These are phyloP conservation scores for Letharia columbiana DNA, from an alignment of 495 filamentous ascomycete species.

Conservation along the genomic window DNA sequence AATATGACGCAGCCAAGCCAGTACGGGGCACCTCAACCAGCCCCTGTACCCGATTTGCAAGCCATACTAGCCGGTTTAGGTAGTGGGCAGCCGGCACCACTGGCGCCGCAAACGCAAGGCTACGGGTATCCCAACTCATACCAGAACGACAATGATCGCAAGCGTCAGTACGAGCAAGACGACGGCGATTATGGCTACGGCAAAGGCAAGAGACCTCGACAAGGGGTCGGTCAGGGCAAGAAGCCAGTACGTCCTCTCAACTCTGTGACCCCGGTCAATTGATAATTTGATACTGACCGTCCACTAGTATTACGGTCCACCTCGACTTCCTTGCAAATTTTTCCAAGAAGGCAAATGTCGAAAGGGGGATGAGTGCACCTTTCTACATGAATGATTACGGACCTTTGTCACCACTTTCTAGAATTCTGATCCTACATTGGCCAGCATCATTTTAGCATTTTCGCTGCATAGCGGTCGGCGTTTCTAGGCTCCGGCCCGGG, in stretches of 20 bases:
- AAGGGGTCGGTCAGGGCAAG: conserved; percentile 15
- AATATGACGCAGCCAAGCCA: conserved; percentile 19
- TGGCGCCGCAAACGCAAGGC: conserved; percentile 19
- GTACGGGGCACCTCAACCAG: conserved; percentile 14
- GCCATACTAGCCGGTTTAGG: conserved; percentile 24
- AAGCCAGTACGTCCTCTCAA: conserved; percentile 11
- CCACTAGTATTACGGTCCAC: conserved; percentile 22
- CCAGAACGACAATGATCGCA: conserved; percentile 26
- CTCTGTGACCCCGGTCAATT: no score
- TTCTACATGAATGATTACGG: conserved; percentile 45
- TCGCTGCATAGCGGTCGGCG: conserved; percentile 16
- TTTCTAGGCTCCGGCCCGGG: conserved; percentile 9
- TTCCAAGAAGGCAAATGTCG: conserved; percentile 70
- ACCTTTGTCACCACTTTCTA: not conserved
- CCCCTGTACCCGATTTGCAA: conserved; percentile 19
- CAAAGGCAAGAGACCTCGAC: conserved; percentile 20
- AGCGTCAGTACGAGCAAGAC: conserved; percentile 25
- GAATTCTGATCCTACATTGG: not conserved
- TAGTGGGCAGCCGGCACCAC: conserved; percentile 17
- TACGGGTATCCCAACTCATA: conserved; percentile 22
- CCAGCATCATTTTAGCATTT: not conserved
- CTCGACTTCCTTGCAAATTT: conserved; percentile 58
- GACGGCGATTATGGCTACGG: conserved; percentile 23
- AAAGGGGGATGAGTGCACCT: conserved; percentile 82
- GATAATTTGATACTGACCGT: not conserved